These are phyloP conservation scores for Apiotrichum gracile DNA, from an alignment of 1,284 basidiomycete genomes.

Conservation along the genomic window DNA sequence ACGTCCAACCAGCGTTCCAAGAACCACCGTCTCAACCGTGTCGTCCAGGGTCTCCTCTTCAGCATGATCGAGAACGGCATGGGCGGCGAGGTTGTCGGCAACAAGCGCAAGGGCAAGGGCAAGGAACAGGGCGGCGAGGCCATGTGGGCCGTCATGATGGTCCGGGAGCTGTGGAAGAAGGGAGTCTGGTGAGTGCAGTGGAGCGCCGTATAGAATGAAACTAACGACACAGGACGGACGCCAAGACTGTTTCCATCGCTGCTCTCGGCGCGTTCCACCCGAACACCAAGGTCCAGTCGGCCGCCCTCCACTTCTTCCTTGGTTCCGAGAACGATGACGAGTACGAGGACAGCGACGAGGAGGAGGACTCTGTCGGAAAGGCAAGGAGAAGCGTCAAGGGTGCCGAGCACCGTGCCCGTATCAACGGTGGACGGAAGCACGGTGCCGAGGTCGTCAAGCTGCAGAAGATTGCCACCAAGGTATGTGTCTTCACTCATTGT, in stretches of 20 bases:
- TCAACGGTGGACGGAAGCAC: slow-evolving; percentile 83
- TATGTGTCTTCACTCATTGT: slow-evolving; percentile 26
- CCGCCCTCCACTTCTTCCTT: slow-evolving; percentile 96
- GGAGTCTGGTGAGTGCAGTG: slow-evolving; percentile 66
- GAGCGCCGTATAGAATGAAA: not conserved
- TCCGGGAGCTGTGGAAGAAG: slow-evolving; percentile 92
- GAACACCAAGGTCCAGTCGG: slow-evolving; percentile 87
- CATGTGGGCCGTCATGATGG: slow-evolving; percentile 94
- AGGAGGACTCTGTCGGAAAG: slow-evolving; percentile 55
- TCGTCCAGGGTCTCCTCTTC: slow-evolving; percentile 94
- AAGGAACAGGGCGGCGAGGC: slow-evolving; percentile 69
- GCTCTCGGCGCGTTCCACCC: slow-evolving; percentile 92
- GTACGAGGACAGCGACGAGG: slow-evolving; percentile 63
- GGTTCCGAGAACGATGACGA: slow-evolving; percentile 65
- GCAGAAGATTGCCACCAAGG: slow-evolving; percentile 62
- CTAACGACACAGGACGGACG: slow-evolving; percentile 62
- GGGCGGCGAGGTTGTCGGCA: slow-evolving; percentile 68
- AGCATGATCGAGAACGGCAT: slow-evolving; percentile 90
- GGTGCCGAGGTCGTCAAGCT: slow-evolving; percentile 55
- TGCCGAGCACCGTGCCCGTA: slow-evolving; percentile 72
- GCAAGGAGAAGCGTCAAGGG: slow-evolving; percentile 59
- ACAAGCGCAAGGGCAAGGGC: slow-evolving; percentile 57
- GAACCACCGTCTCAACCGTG: slow-evolving; percentile 93
- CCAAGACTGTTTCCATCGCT: slow-evolving; percentile 89
- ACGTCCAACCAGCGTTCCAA: slow-evolving; percentile 82